Evolutionary conservation across 1,284 basidiomycete species (phyloP), one percentile per base, ranked within the genome.

Genomic region (Cystobasidium slooffiae): DNA sequence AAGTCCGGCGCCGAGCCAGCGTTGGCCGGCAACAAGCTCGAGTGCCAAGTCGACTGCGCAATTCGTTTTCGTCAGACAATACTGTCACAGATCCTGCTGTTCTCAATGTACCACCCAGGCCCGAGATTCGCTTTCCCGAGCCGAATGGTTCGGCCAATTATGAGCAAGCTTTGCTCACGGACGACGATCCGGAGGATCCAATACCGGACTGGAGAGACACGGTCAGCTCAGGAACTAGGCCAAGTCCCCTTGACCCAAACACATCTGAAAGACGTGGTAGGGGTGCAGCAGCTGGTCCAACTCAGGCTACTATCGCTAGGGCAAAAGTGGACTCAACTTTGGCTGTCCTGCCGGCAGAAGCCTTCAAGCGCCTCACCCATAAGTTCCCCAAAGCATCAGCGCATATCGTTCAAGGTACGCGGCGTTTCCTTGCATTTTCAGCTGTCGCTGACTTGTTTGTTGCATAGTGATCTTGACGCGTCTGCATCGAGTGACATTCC

Each of bases 291-390:
- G 18, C 6, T 22, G 53, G 41, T 52, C 64, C 52, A 14, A 73
- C 68, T 22, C 78, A 81, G 59, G 75, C 74, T 14, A 81, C 90
- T 3, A 88, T 98, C 43, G 95, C 94, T 14, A 86, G 95, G 41
- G 97, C 96, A 3, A 91, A 90, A 0, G 91, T 92, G 69, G 96
- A 99, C 81, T 94, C 93, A 4, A 98, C 96, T 0, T 85, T 99
- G 8, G 97, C 96, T n/a, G 96, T 99, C 16, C 98, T 99, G 70
- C 97, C 96, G 5, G 95, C 96, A 0, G 94, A 97, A 81, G 97
- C 96, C 4, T 99, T 99, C 84, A 87, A 90, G 76, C 85, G 93
- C 58, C 85, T 87, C 39, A 98, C 95, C 0, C 92, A 94, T 82
- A 94, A 96, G 81, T 97, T 92, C 79, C 96, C 96, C 0, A 97